phyloP scores from a whole-genome alignment of 2,329 filamentous ascomycete species.

The Venturia effusa region DNA sequence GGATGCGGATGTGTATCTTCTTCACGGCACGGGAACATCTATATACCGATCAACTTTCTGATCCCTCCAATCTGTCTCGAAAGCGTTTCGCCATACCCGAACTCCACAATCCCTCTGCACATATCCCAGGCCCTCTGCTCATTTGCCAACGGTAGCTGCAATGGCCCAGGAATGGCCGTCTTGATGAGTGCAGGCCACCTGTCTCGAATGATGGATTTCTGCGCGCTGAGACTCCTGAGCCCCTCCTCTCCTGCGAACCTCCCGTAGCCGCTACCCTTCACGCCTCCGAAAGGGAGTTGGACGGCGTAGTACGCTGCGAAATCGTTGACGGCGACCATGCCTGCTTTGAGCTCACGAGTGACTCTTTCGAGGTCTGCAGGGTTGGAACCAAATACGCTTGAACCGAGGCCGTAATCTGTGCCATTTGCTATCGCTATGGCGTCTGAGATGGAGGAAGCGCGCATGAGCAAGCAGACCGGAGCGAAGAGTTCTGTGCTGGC shows the following conservation, averaged over 20 bases:
- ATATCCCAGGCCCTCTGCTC: conserved; percentile 30
- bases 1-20: not conserved
- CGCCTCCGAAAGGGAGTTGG: conserved; percentile 86
- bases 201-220: conserved; percentile 79
- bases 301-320: conserved; percentile 91
- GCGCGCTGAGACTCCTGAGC: conserved; percentile 70
- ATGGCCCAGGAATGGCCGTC: conserved; percentile 68
- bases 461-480: conserved; percentile 79
- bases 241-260: conserved; percentile 89
- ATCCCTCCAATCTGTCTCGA: conserved; percentile 29
- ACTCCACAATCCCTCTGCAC: conserved; percentile 35
- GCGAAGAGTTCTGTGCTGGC: conserved; percentile 89
- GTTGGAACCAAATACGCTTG: conserved; percentile 67
- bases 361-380: conserved; percentile 53
- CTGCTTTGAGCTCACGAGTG: conserved; percentile 59
- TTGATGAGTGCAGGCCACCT: conserved; percentile 44
- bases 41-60: conserved; percentile 26
- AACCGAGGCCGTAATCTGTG: conserved; percentile 75
- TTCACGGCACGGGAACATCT: not conserved
- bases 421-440: conserved; percentile 74
- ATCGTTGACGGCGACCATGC: conserved; percentile 93
- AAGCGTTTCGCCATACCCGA: conserved; percentile 35
- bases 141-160: conserved; percentile 64
- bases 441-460: conserved; percentile 51
- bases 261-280: conserved; percentile 80